Evolutionary conservation across 208 protist genomes (phyloP), one percentile per base, ranked within the genome.

Genomic region (Wallacemonas collosoma): DNA sequence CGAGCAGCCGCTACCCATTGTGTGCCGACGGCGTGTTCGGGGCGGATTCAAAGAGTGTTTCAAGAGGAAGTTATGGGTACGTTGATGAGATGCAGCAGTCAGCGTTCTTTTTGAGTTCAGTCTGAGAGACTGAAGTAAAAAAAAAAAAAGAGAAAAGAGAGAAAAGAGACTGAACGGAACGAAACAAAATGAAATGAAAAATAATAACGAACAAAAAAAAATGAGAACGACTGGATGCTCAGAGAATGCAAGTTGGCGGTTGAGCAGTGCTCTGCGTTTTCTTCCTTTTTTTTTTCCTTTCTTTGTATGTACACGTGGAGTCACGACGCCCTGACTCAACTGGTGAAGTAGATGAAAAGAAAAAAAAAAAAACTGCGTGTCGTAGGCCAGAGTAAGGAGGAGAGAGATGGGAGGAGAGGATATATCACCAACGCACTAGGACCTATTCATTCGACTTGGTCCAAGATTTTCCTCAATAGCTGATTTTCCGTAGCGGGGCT

Each of bases 161-260:
- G 17, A 58, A 51, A 51, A 8, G 47, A 51, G 14, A 51, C 47
- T 14, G 14, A 56, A 56, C 12, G n/a, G 51, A 56, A 56, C 6
- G 2, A 56, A 35, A 26, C 14, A 26, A 56, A 35, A 56, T 7
- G 4, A 26, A 56, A 56, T 9, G n/a, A 56, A 56, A 12, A 26
- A 56, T 36, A 56, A n/a, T 9, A 56, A 56, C 14, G 0, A 62
- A 58, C 53, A 58, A n/a, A n/a, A 58, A 15, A 58, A n/a, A n/a
- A 50, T 50, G 45, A 50, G 12, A 50, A 50, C 12, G 26, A 26
- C 26, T 26, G 26, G 26, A 26, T 26, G 26, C 26, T 26, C 26
- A 50, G 45, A 50, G 45, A 50, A 50, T 50, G 45, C 45, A 50
- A 50, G 45, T 1, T 12, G 45, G 45, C 12, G 12, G 8, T 6